Conservation (phyloP, 306 rosid genomes). For the Dicorynia guianensis region DNA sequence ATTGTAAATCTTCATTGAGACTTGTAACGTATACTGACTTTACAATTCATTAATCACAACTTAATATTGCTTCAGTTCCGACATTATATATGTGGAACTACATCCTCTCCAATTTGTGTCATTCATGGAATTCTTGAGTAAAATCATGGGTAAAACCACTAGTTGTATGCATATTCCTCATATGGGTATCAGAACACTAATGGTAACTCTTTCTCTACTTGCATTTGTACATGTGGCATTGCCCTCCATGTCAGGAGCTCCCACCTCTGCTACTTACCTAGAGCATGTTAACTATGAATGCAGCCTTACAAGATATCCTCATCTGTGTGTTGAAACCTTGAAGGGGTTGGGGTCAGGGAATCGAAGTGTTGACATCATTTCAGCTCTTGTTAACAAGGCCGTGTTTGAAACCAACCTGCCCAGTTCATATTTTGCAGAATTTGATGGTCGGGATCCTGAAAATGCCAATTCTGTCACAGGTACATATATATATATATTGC, state of each 20-base stretch:
- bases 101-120: neutral
- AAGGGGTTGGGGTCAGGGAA: constrained; percentile 36
- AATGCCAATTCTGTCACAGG: constrained; percentile 42
- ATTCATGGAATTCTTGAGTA: too few relatives aligned
- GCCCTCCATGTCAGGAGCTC: constrained; percentile 32
- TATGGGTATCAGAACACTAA: constrained; percentile 12
- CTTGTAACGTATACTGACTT: too few relatives aligned
- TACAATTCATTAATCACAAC: too few relatives aligned
- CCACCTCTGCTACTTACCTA: neutral
- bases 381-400: constrained; percentile 48
- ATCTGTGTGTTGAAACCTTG: constrained; percentile 52
- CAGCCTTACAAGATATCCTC: constrained; percentile 50
- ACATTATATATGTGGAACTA: constrained; percentile 30
- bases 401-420: constrained; percentile 49
- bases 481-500: neutral
- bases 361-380: constrained; percentile 36
- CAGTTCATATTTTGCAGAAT: constrained; percentile 28
- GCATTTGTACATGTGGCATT: constrained; percentile 14
- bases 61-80: neutral
- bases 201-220: neutral
- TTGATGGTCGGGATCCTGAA: constrained; percentile 15
- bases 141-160: too few relatives aligned
- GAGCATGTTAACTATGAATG: constrained; percentile 37
- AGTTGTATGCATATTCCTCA: neutral
- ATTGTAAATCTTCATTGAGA: too few relatives aligned